Base-by-base conservation (phyloP, 2,329 filamentous ascomycete species). In the Penicillium hesseltinei region DNA sequence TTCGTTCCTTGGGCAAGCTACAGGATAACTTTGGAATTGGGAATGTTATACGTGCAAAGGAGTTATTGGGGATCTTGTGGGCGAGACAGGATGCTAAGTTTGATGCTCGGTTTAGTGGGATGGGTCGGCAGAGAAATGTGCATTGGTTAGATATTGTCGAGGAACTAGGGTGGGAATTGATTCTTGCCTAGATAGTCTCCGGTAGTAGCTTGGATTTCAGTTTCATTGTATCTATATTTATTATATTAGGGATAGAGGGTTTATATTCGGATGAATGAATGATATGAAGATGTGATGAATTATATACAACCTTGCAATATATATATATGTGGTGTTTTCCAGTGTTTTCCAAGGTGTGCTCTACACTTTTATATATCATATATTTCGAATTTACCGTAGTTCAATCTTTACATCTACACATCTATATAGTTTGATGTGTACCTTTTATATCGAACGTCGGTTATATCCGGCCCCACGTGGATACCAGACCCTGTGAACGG, bases 11-110 rank as follows among this genome's bases (percentile, higher is more conserved):
- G 21, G 54, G 56, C 10, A 69, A 65, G 17, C 43, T 75, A 11
- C 70, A 74, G 35, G 35, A 53, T 17, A 74, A 73, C 51, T 75
- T 74, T 53, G 71, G 71, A 2, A 74, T 73, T 51, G 70, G 71
- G 2, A 74, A 73, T 68, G 70, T 72, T 7, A 55, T 62, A 39
- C 67, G 71, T 7, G 72, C 67, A 8, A 72, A 70, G 56, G 71
- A 74, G 36, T 23, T 73, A 9, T 58, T 73, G 36, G 29, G 42
- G 21, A 56, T 70, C 2, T 58, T 73, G 13, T 73, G 71, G 71
- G 54, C 57, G 15, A 62, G 65, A 38, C 57, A 53, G 9, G 65
- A 67, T 57, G 61, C 57, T 15, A 33, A 43, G 42, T n/a, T 27
- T 23, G 39, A 44, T 13, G 13, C 15, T 10, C 17, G 9, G 29